Conservation (phyloP, 2,329 filamentous ascomycete genomes). For the Aspergillus fijiensis region DNA sequence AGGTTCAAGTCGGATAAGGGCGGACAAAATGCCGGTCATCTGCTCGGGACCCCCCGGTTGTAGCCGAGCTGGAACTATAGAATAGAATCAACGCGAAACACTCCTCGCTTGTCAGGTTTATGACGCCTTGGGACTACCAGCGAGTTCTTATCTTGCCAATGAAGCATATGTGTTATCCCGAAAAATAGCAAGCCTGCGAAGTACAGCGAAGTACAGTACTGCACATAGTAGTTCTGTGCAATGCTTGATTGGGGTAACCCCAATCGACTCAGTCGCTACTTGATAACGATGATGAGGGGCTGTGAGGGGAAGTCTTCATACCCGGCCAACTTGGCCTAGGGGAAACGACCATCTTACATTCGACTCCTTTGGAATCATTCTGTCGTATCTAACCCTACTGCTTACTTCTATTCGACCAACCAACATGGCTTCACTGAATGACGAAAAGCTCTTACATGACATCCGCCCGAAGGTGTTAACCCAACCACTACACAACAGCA, state of each 20-base stretch:
- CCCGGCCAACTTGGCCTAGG: neutral
- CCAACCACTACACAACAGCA: constrained; percentile 45
- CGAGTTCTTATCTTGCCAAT: neutral
- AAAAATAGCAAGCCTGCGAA: neutral
- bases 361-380: neutral
- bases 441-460: constrained; percentile 23
- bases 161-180: neutral
- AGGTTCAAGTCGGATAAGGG: neutral
- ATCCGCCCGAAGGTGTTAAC: constrained; percentile 23
- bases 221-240: too few species aligned
- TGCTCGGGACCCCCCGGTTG: neutral
- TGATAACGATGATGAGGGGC: constrained; percentile 3
- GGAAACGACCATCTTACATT: neutral
- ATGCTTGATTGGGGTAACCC: too few species aligned
- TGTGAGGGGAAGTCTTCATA: neutral
- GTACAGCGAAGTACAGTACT: too few species aligned
- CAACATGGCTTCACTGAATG: constrained; percentile 17
- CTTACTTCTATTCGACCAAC: neutral
- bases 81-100: neutral
- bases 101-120: neutral
- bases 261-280: neutral
- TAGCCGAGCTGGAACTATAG: neutral
- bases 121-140: neutral
- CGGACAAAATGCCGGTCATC: neutral
- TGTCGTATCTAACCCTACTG: neutral